These are phyloP conservation scores for Apiotrichum akiyoshidainum DNA, from an alignment of 1,284 basidiomycete species.

Conservation along the genomic window DNA sequence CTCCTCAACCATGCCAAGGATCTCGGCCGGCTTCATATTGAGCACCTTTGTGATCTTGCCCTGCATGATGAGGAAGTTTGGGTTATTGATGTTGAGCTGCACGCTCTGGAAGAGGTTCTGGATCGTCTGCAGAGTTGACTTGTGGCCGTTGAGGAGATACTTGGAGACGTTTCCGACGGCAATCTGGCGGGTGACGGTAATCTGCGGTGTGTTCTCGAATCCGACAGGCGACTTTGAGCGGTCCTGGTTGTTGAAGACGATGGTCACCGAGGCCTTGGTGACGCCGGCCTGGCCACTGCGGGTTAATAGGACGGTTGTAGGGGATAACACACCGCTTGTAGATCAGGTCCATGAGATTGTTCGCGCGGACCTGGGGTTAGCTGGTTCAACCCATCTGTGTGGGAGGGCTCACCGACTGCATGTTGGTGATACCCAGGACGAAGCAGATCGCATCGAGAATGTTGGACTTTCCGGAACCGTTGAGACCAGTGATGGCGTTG, in stretches of 20 bases:
- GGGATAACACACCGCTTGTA: conserved; percentile 44
- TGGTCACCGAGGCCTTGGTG: conserved; percentile 95
- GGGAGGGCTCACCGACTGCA: conserved; percentile 73
- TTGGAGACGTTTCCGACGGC: conserved; percentile 92
- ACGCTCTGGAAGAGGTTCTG: conserved; percentile 96
- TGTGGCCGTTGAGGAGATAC: conserved; percentile 96
- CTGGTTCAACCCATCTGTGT: no score
- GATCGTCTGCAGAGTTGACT: conserved; percentile 79
- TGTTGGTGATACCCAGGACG: conserved; percentile 92
- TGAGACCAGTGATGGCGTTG: conserved; percentile 95
- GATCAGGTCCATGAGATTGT: conserved; percentile 95
- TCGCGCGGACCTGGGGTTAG: conserved; percentile 74
- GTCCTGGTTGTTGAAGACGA: conserved; percentile 99
- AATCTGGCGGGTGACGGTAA: conserved; percentile 94
- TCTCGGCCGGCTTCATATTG: conserved; percentile 98
- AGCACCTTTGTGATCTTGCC: conserved; percentile 94
- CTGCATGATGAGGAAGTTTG: conserved; percentile 99
- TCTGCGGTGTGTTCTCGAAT: conserved; percentile 76
- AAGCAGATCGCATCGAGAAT: conserved; percentile 97
- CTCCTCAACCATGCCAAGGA: conserved; percentile 98
- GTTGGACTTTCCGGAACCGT: conserved; percentile 89
- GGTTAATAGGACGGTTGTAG: conserved; percentile 6
- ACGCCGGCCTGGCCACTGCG: conserved; percentile 90
- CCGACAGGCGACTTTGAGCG: conserved; percentile 79
- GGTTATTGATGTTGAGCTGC: conserved; percentile 99